These are phyloP conservation scores for Neofusicoccum kwambonambiense DNA, from an alignment of 2,329 filamentous ascomycete genomes.

Conservation along the genomic window DNA sequence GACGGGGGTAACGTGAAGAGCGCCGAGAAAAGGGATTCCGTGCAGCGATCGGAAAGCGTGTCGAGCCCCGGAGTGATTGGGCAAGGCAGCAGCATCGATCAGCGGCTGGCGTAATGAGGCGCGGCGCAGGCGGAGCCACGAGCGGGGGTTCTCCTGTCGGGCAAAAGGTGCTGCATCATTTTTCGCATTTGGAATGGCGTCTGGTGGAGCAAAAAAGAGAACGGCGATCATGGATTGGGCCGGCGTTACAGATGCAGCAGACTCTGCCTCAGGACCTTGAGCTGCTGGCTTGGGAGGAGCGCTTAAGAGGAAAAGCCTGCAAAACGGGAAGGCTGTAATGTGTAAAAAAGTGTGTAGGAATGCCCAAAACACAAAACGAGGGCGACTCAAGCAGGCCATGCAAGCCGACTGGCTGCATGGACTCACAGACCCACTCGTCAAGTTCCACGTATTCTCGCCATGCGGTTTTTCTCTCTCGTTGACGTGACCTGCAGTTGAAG, in stretches of 20 bases:
- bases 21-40: slow-evolving; percentile 11
- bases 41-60: slow-evolving; percentile 11
- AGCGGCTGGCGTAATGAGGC: slow-evolving; percentile 8
- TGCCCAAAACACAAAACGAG: background rate
- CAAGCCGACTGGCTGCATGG: background rate
- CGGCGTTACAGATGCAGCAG: background rate
- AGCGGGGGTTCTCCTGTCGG: background rate
- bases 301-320: background rate
- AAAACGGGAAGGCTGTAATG: background rate
- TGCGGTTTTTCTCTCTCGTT: background rate
- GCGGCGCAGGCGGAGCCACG: background rate
- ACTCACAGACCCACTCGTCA: background rate
- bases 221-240: background rate
- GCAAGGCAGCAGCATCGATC: slow-evolving; percentile 11
- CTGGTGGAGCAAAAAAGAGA: background rate
- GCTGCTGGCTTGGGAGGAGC: background rate
- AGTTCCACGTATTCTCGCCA: background rate
- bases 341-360: background rate
- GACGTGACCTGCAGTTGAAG: slow-evolving; percentile 1
- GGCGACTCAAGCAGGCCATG: background rate
- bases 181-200: slow-evolving; percentile 3
- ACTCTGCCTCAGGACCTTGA: background rate
- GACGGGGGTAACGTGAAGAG: background rate
- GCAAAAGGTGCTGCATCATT: background rate
- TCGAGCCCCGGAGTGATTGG: slow-evolving; percentile 12